These are phyloP conservation scores for Yamadazyma songkhlaensis DNA, from an alignment of 1,139 yeast species.

Conservation along the genomic window DNA sequence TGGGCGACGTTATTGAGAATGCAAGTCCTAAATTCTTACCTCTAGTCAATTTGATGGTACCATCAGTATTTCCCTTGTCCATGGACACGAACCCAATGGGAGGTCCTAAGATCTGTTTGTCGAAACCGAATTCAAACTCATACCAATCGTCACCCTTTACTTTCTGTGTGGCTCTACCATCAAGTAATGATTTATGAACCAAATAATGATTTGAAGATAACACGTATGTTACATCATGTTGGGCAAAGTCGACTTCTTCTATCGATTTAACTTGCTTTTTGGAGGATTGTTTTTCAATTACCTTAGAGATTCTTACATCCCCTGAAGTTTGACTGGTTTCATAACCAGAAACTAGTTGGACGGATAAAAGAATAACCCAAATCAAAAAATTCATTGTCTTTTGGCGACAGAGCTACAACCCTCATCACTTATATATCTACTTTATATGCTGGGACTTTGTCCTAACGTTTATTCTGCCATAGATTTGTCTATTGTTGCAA, in stretches of 20 bases:
- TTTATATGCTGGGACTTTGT: too few relatives aligned
- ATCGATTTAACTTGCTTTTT: not conserved
- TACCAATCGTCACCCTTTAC: conserved; percentile 5
- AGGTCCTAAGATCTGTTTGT: conserved; percentile 6
- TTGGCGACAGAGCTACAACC: too few relatives aligned
- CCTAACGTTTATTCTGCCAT: too few relatives aligned
- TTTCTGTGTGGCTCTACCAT: conserved; percentile 3
- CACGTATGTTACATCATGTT: not conserved
- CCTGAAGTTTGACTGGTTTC: not conserved
- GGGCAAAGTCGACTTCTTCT: not conserved
- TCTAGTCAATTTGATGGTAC: conserved; percentile 3
- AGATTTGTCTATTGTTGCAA: not conserved
- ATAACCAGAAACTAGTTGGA: not conserved
- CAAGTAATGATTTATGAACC: conserved; percentile 5
- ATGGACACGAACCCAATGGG: conserved; percentile 11
- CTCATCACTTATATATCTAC: not conserved
- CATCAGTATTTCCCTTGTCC: conserved; percentile 5
- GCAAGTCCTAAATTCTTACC: conserved; percentile 5
- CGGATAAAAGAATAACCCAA: not conserved
- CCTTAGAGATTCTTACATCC: not conserved
- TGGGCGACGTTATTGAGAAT: not conserved
- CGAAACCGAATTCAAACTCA: conserved; percentile 2
- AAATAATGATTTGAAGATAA: conserved; percentile 3
- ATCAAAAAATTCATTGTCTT: too few relatives aligned
- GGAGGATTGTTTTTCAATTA: conserved; percentile 3